Evolutionary conservation across 2,329 filamentous ascomycete genomes (phyloP), one percentile per base, ranked within the genome.

Genomic region (Pyrenophora graminea): DNA sequence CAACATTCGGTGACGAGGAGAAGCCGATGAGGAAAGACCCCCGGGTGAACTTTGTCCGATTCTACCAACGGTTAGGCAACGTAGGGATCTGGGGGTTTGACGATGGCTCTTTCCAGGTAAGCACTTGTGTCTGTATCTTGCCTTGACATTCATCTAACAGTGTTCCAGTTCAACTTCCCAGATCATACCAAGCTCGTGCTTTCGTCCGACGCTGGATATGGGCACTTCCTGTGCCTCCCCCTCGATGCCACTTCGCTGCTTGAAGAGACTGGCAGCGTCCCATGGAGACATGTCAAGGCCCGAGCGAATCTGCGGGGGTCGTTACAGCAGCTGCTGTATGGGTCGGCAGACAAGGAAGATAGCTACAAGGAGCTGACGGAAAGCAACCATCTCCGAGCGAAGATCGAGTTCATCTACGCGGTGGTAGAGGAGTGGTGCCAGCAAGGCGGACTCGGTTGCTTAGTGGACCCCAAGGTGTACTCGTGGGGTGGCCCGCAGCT

Each of bases 151-250:
- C 12, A 33, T 40, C 55, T 58, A 45, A 58, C 43, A 37, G n/a
- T 43, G 4, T 12, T 3, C n/a, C 58, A 91, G 83, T 89, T 93
- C 74, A 93, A 94, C 75, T 94, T 94, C 71, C 89, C 90, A 2
- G 90, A 94, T 62, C 90, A 94, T 71, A 93, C 90, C 52, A 94
- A 94, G 74, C 83, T 94, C 47, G 87, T 93, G 10, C 76, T 94
- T 21, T 89, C 90, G 51, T 77, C 86, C 1, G 83, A 87, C 25
- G 89, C 88, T n/a, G 84, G 82, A 1, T 88, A 85, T 80, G 87
- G 88, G 61, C 87, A 90, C 68, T 90, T 91, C 68, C 89, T 89
- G 76, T 87, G 90, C 64, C 82, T 92, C 17, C 84, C 88, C 0
- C 77, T 84, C n/a, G 84, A 88, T 51, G 89, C 88, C 1, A 85